Evolutionary conservation across 1,139 yeast genomes (phyloP).

Genomic region (Pichia sp.): DNA sequence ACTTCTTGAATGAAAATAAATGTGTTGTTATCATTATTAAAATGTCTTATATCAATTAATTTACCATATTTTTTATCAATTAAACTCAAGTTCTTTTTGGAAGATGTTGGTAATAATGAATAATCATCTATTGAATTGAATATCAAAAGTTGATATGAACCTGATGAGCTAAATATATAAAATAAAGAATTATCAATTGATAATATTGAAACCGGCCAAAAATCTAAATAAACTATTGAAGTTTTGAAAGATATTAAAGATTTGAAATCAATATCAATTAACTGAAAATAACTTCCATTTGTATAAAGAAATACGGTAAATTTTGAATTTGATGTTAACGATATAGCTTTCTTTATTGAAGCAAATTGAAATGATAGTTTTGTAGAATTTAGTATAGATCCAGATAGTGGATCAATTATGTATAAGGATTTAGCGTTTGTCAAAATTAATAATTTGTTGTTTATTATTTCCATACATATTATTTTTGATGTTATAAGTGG

Average conservation of each 20-base stretch:
- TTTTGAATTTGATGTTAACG: not conserved
- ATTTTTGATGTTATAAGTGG: not conserved
- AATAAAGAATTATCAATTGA: slow-evolving; percentile 14
- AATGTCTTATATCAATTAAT: slow-evolving; percentile 10
- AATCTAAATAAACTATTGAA: slow-evolving; percentile 15
- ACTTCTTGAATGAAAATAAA: slow-evolving; percentile 21
- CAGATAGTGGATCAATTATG: slow-evolving; percentile 5
- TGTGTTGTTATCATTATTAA: slow-evolving; percentile 8
- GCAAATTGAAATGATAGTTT: slow-evolving; percentile 4
- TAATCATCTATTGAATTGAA: not conserved
- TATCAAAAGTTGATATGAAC: slow-evolving; percentile 12
- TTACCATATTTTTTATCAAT: not conserved
- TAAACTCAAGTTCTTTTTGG: not conserved
- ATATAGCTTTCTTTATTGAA: not conserved
- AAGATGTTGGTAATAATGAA: not conserved
- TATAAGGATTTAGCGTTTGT: not conserved
- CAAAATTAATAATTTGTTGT: not conserved
- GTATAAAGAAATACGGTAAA: not conserved
- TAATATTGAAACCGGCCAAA: slow-evolving; percentile 21
- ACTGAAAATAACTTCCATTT: slow-evolving; percentile 8
- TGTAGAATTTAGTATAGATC: not conserved
- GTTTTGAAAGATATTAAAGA: not conserved
- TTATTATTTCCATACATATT: not conserved
- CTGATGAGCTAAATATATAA: slow-evolving; percentile 19
- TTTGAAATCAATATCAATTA: slow-evolving; percentile 3